Base-by-base conservation (phyloP, 1,284 basidiomycete genomes). In the Volvariella volvacea region DNA sequence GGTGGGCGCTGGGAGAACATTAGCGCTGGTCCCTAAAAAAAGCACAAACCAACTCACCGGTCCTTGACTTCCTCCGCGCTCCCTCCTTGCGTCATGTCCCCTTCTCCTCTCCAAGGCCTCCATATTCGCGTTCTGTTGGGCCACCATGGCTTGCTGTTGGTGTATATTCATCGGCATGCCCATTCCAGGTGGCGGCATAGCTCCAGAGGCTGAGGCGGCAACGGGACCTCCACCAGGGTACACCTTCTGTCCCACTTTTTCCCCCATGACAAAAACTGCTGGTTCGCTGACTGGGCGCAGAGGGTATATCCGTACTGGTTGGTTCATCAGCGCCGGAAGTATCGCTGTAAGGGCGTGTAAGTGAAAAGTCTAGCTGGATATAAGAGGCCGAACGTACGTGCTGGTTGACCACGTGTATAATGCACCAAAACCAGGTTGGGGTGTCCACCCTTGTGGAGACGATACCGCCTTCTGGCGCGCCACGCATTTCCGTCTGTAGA, bases 91-190 rank as follows among this genome's bases (percentile, higher is more conserved):
- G 58, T 73, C 64, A 55, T 74, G 67, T 48, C 74, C 72, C 42
- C 71, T 70, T 42, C 80, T 69, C 30, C 69, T 57, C 48, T 88
- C 85, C 39, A 86, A 51, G 30, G 76, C 71, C 51, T 83, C 83
- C 78, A 86, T 82, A 37, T 69, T 75, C 46, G 53, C 75, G 50
- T 80, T 86, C 54, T 86, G 83, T 55, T 83, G 82, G 4, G 76
- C 78, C 0, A 88, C 60, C 74, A 83, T 73, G 0, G 76, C 80
- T 51, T 83, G 79, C n/a, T 68, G 70, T 36, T 36, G 34, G 8
- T 15, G 19, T 15, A 36, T 16, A 58, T 73, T 60, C 61, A 63
- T 61, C 31, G 70, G 59, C 49, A 57, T 54, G 25, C 41, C 41
- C 45, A 49, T 51, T 33, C 52, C 54, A 30, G 52, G 53, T 56